Evolutionary conservation across 2,329 filamentous ascomycete species (phyloP).

Genomic region (Colletotrichum sp.): DNA sequence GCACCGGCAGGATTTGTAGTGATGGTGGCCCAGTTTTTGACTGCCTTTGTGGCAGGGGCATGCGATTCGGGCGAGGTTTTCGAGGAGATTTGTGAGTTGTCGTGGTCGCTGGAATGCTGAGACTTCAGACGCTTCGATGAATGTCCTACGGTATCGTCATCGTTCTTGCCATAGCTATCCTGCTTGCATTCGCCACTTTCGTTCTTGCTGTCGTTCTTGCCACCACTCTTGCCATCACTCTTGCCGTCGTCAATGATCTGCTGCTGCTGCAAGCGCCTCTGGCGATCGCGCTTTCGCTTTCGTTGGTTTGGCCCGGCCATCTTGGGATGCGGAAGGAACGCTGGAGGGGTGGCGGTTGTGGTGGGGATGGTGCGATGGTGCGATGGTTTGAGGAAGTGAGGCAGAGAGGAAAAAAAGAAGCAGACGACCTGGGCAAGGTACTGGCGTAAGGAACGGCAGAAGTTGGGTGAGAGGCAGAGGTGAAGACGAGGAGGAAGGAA

Average conservation of each 20-base stretch:
- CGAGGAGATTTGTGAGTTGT: neutral
- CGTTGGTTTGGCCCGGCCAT: neutral
- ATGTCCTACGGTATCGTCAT: neutral
- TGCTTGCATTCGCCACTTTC: neutral
- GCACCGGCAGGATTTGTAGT: too few species aligned
- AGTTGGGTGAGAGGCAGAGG: neutral
- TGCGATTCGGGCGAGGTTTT: accelerated
- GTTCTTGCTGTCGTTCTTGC: too few species aligned
- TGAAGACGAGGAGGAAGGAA: neutral
- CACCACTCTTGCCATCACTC: accelerated
- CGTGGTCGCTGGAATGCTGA: accelerated
- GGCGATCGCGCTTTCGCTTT: neutral
- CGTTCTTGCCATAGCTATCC: neutral
- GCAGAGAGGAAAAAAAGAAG: neutral
- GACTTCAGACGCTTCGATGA: neutral
- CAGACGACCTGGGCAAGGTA: neutral
- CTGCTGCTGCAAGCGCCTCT: neutral
- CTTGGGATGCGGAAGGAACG: neutral
- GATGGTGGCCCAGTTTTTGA: too few species aligned
- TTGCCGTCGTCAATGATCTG: neutral
- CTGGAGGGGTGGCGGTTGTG: neutral
- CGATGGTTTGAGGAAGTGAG: too few species aligned
- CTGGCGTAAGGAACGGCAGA: accelerated
- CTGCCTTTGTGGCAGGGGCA: neutral
- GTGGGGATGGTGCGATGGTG: neutral